Evolutionary conservation across 352 stramenopile genomes (phyloP).

Genomic region (Globisporangium cylindrosporum): DNA sequence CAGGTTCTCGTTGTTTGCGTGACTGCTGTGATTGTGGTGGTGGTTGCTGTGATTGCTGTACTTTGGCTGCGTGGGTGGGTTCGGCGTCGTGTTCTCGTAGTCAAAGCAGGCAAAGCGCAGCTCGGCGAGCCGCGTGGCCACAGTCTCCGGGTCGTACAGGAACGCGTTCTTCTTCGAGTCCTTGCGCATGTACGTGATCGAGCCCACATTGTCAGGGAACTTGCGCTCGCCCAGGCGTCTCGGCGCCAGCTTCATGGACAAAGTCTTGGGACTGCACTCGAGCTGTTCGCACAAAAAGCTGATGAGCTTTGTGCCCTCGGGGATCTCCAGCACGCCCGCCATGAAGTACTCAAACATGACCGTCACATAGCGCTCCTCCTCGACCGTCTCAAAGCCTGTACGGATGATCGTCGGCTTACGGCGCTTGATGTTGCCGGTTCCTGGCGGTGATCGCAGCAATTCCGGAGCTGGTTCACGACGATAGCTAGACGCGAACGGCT

Average conservation of each 20-base stretch:
- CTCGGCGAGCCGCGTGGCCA: conserved; percentile 16
- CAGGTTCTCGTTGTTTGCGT: not conserved
- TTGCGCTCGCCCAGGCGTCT: conserved; percentile 45
- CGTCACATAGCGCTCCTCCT: conserved; percentile 62
- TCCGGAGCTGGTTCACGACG: not conserved
- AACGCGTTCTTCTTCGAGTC: conserved; percentile 5
- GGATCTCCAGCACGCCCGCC: conserved; percentile 46
- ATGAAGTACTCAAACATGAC: conserved; percentile 66
- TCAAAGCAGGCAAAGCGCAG: conserved; percentile 29
- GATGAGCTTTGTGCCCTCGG: conserved; percentile 55
- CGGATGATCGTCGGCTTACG: conserved; percentile 66
- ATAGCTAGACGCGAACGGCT: not conserved
- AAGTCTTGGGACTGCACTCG: conserved; percentile 43
- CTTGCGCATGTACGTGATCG: conserved; percentile 48
- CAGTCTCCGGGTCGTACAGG: not conserved
- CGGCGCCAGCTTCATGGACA: conserved; percentile 72
- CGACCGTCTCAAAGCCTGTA: conserved; percentile 61
- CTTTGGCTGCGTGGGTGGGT: not conserved
- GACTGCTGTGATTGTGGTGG: not conserved
- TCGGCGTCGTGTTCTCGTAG: conserved; percentile 26
- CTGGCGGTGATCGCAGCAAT: conserved; percentile 14
- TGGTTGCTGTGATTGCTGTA: not conserved
- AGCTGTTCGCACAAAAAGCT: conserved; percentile 59
- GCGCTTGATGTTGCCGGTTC: conserved; percentile 26
- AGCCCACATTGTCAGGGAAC: conserved; percentile 58